Conservation (phyloP, 768 basidiomycete species). For the Calocera viscosa region DNA sequence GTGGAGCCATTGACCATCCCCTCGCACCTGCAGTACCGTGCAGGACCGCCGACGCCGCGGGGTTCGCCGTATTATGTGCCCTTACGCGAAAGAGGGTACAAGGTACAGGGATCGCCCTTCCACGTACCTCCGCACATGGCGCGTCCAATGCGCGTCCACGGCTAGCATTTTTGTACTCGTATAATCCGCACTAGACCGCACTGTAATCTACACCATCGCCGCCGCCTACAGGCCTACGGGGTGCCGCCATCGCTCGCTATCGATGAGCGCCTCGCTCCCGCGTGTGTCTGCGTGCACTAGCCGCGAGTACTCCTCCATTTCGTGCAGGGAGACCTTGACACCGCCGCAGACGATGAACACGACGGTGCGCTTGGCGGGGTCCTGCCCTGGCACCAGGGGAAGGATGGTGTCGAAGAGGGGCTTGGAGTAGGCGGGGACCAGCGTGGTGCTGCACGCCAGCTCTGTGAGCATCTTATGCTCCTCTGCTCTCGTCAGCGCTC, state of each 20-base stretch:
- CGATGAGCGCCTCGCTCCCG: neutral
- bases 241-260: neutral
- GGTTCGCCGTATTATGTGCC: too few species aligned
- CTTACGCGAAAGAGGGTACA: too few species aligned
- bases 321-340: conserved; percentile 49
- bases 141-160: neutral
- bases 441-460: conserved; percentile 57
- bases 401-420: conserved; percentile 43
- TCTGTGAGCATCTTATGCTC: conserved; percentile 67
- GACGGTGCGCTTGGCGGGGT: conserved; percentile 25
- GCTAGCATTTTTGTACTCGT: neutral
- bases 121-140: neutral
- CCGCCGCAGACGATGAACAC: conserved; percentile 64
- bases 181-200: neutral
- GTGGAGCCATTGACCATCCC: too few species aligned
- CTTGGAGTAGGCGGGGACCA: conserved; percentile 51
- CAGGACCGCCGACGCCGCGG: too few species aligned
- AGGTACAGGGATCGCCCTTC: too few species aligned
- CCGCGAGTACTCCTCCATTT: conserved; percentile 37
- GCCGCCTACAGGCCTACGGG: neutral
- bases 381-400: conserved; percentile 24
- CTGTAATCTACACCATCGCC: neutral
- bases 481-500: conserved; percentile 31
- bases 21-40: too few species aligned
- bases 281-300: neutral